Percentiles rank a stretch among this genome's conserved stretches.
Evolutionary conservation across 306 rosid species (phyloP).

Genomic region (Betula pendula): DNA sequence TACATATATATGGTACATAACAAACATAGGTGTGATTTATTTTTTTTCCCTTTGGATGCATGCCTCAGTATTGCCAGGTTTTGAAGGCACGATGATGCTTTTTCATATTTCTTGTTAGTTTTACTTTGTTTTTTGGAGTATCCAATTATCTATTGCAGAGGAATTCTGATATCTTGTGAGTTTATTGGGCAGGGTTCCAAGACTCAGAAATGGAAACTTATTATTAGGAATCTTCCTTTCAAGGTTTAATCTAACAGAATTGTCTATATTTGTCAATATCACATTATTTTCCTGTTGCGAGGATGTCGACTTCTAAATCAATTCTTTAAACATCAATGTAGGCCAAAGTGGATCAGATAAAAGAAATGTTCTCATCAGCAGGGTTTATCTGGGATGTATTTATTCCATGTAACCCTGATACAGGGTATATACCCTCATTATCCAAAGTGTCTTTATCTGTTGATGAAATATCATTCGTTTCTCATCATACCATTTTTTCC

Average conservation of each 20-base stretch:
- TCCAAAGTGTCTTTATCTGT: constrained; percentile 7
- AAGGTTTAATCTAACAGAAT: constrained; percentile 51
- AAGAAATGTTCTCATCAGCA: constrained; percentile 60
- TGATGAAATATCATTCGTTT: constrained; percentile 12
- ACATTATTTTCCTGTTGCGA: constrained; percentile 15
- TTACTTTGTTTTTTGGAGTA: not conserved
- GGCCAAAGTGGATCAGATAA: constrained; percentile 69
- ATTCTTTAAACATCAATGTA: constrained; percentile 45
- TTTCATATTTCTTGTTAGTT: not conserved
- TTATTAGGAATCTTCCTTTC: constrained; percentile 89
- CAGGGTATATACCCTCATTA: constrained; percentile 54
- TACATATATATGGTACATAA: not conserved
- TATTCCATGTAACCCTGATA: constrained; percentile 68
- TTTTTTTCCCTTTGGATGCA: not conserved
- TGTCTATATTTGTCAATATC: constrained; percentile 18
- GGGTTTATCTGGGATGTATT: constrained; percentile 92
- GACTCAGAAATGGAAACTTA: constrained; percentile 95
- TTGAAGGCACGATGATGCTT: not conserved
- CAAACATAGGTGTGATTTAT: not conserved
- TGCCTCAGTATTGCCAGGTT: not conserved
- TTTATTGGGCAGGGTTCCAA: constrained; percentile 75
- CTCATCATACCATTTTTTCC: constrained; percentile 21
- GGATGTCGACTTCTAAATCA: constrained; percentile 30
- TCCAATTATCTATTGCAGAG: not conserved
- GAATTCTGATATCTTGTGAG: constrained; percentile 30